These are phyloP conservation scores for Aspergillus olivimuriae DNA, from an alignment of 495 filamentous ascomycete species.

Conservation along the genomic window DNA sequence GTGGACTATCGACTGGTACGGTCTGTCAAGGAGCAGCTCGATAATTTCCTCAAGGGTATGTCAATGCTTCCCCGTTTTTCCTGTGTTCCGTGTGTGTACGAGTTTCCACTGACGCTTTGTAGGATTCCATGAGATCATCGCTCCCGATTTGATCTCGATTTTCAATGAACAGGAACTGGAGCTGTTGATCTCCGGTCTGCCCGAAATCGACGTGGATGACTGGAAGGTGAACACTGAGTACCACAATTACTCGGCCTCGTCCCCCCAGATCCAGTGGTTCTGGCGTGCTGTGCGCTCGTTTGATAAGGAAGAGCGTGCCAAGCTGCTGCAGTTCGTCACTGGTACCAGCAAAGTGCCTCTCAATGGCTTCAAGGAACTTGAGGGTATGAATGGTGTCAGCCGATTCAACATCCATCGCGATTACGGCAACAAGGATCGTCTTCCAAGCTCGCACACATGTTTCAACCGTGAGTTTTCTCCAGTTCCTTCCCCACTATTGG, in stretches of 20 bases:
- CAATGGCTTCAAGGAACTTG: slow-evolving; percentile 97
- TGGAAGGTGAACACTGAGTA: slow-evolving; percentile 99
- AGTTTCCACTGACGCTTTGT: slow-evolving; percentile 16
- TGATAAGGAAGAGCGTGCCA: slow-evolving; percentile 97
- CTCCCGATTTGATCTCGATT: slow-evolving; percentile 88
- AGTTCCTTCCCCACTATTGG: background rate
- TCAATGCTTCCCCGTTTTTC: slow-evolving; percentile 5
- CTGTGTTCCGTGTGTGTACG: background rate
- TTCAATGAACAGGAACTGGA: slow-evolving; percentile 99
- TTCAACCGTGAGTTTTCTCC: slow-evolving; percentile 84
- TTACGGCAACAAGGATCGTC: slow-evolving; percentile 94
- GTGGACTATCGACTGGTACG: slow-evolving; percentile 90
- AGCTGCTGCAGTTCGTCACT: slow-evolving; percentile 96
- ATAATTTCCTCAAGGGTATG: slow-evolving; percentile 88
- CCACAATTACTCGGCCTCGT: slow-evolving; percentile 92
- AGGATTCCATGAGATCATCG: slow-evolving; percentile 98
- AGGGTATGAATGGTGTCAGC: slow-evolving; percentile 98
- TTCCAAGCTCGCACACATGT: slow-evolving; percentile 95
- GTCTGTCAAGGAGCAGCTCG: slow-evolving; percentile 89
- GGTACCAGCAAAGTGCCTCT: slow-evolving; percentile 98
- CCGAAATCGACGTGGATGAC: slow-evolving; percentile 96
- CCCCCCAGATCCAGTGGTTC: slow-evolving; percentile 99
- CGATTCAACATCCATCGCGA: slow-evolving; percentile 98
- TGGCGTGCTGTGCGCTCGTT: slow-evolving; percentile 97
- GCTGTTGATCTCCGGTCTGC: slow-evolving; percentile 91